Conservation (phyloP, 2,329 filamentous ascomycete genomes). For the Exophiala xenobiotica region DNA sequence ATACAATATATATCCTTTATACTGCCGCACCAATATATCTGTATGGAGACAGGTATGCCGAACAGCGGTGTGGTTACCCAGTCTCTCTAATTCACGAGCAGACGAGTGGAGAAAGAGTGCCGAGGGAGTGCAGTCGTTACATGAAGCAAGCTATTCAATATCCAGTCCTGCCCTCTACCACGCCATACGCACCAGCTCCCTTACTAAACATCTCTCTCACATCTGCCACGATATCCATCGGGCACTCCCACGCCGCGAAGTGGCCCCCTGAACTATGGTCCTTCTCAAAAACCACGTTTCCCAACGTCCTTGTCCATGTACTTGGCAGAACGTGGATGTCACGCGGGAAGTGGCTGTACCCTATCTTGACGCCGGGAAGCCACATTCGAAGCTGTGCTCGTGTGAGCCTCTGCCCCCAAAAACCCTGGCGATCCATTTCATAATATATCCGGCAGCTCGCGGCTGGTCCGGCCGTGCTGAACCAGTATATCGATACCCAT, state of each 20-base stretch:
- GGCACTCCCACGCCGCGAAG: conserved; percentile 55
- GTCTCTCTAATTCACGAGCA: too few species aligned
- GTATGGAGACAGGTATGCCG: too few species aligned
- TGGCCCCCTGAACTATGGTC: conserved; percentile 50
- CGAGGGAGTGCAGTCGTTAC: too few species aligned
- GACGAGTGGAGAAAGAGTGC: too few species aligned
- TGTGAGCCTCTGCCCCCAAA: conserved; percentile 15
- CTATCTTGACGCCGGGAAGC: conserved; percentile 52
- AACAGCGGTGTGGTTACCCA: too few species aligned
- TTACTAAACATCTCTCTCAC: conserved; percentile 50
- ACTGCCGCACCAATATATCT: too few species aligned
- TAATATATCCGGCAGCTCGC: conserved; percentile 67
- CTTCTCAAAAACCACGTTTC: conserved; percentile 48
- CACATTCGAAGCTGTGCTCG: conserved; percentile 33
- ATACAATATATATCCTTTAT: too few species aligned
- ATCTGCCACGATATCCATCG: conserved; percentile 48
- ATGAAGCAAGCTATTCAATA: conserved; percentile 29
- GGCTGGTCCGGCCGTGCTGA: conserved; percentile 67
- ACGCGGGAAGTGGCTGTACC: conserved; percentile 52
- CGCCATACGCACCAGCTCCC: conserved; percentile 38
- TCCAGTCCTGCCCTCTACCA: conserved; percentile 37
- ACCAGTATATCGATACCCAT: conserved; percentile 73
- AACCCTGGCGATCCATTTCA: conserved; percentile 52
- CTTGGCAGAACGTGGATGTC: conserved; percentile 53
- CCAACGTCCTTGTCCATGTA: conserved; percentile 52